These are phyloP conservation scores for Hericium erinaceus DNA, from an alignment of 768 basidiomycete genomes.

Conservation along the genomic window DNA sequence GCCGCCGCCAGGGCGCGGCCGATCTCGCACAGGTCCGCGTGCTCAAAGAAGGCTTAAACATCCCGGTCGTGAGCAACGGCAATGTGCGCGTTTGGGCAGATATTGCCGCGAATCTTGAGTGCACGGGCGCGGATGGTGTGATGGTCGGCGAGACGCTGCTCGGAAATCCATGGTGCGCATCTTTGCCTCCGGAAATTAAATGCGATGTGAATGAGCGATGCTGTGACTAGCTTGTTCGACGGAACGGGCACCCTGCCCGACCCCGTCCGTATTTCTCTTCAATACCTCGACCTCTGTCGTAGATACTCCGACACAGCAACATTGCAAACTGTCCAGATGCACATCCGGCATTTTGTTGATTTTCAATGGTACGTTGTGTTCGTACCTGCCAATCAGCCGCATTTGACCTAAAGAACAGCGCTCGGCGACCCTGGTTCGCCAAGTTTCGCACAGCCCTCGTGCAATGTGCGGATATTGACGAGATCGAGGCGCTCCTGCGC, in stretches of 20 bases:
- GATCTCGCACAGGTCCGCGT: constrained; percentile 49
- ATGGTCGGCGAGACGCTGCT: constrained; percentile 80
- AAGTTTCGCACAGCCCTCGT: neutral
- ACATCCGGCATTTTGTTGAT: constrained; percentile 57
- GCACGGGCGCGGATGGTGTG: constrained; percentile 59
- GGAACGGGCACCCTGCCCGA: constrained; percentile 33
- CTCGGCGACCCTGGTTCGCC: neutral
- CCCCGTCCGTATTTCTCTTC: constrained; percentile 55
- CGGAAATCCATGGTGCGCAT: constrained; percentile 59
- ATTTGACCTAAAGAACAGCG: constrained; percentile 25
- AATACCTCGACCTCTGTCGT: constrained; percentile 56
- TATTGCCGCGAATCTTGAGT: constrained; percentile 39
- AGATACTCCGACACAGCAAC: constrained; percentile 39
- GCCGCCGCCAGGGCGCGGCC: constrained; percentile 67
- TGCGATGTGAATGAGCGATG: constrained; percentile 28
- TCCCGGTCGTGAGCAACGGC: constrained; percentile 72
- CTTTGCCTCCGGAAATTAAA: neutral
- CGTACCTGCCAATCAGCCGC: neutral
- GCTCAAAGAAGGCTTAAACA: constrained; percentile 38
- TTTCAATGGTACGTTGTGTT: constrained; percentile 35
- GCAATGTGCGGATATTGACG: neutral
- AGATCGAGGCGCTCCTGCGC: neutral
- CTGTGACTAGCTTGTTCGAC: constrained; percentile 31
- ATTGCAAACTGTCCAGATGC: constrained; percentile 43
- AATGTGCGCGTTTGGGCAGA: constrained; percentile 60